Evolutionary conservation across 495 filamentous ascomycete genomes (phyloP).

Genomic region (Aspergillus olivimuriae): DNA sequence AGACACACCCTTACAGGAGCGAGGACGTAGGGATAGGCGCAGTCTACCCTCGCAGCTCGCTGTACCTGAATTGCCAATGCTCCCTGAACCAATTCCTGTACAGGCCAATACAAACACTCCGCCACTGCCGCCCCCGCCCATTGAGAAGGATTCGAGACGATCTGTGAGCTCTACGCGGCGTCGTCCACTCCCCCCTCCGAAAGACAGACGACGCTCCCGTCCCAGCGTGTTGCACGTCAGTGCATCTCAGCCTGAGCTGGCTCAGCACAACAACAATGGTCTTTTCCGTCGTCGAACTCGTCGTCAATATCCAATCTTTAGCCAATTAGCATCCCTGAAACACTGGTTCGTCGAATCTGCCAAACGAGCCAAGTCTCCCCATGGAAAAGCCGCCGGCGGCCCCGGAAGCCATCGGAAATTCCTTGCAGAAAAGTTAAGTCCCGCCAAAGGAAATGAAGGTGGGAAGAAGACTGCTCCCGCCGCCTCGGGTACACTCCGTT

Average conservation of each 20-base stretch:
- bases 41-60: constrained; percentile 46
- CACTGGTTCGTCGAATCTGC: constrained; percentile 78
- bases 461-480: constrained; percentile 21
- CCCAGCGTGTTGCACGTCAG: constrained; percentile 78
- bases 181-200: constrained; percentile 76
- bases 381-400: constrained; percentile 26
- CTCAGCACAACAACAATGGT: constrained; percentile 48
- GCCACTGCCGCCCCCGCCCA: constrained; percentile 56
- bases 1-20: constrained; percentile 27
- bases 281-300: constrained; percentile 48
- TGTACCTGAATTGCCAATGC: constrained; percentile 62
- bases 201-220: constrained; percentile 67
- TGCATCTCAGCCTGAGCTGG: constrained; percentile 60
- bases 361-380: constrained; percentile 65
- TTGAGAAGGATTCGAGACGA: constrained; percentile 72
- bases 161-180: constrained; percentile 63
- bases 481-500: constrained; percentile 16
- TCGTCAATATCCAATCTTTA: constrained; percentile 65
- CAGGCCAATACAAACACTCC: constrained; percentile 31
- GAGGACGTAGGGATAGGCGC: constrained; percentile 51
- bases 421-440: constrained; percentile 37
- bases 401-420: constrained; percentile 29
- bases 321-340: constrained; percentile 79
- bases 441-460: constrained; percentile 35
- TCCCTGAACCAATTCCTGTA: constrained; percentile 53